Evolutionary conservation across 176 grass and related monocot species (phyloP).

Genomic region (Olyra latifolia): DNA sequence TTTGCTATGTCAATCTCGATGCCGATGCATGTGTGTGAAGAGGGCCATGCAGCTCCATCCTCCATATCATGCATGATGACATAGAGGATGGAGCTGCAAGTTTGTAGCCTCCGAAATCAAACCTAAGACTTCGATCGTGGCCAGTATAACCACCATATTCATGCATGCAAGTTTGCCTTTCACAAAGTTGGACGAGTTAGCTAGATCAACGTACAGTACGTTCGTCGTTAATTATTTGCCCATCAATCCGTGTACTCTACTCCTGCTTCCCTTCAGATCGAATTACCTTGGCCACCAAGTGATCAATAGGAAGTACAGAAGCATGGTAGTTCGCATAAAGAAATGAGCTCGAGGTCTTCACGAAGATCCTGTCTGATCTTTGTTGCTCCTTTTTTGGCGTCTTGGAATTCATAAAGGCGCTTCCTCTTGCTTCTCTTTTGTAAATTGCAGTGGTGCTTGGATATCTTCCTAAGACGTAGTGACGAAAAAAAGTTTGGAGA

Average conservation of each 20-base stretch:
- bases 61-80: not conserved
- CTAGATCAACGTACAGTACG: slow-evolving; percentile 8
- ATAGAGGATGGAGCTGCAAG: no score
- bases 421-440: not conserved
- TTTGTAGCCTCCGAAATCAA: not conserved
- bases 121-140: slow-evolving; percentile 1
- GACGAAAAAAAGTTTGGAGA: no score
- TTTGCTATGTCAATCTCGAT: not conserved
- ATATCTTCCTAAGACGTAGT: not conserved
- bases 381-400: not conserved
- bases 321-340: not conserved
- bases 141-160: not conserved
- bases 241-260: not conserved
- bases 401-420: not conserved
- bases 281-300: not conserved
- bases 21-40: slow-evolving; percentile 9
- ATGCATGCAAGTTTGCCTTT: not conserved
- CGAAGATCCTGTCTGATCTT: slow-evolving; percentile 37
- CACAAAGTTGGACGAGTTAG: not conserved
- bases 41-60: not conserved
- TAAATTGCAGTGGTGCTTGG: not conserved
- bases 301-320: not conserved
- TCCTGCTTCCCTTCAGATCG: not conserved
- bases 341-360: not conserved
- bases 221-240: not conserved